Evolutionary conservation across 2,329 filamentous ascomycete species (phyloP).

Genomic region (Talaromyces sp.): DNA sequence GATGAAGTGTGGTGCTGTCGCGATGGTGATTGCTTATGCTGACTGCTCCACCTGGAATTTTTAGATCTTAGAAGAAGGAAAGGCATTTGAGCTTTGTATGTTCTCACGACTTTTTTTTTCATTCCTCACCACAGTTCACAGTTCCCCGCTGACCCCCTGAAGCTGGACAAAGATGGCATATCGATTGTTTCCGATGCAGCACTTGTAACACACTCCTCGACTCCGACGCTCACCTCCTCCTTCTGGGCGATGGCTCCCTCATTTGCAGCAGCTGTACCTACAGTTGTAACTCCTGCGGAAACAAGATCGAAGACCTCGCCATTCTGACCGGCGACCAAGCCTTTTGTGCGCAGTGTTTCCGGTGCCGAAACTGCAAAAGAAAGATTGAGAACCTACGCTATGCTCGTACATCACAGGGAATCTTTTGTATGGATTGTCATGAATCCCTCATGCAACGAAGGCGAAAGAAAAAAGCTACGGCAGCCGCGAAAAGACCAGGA

Average conservation of each 20-base stretch:
- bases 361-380: slow-evolving; percentile 96
- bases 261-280: slow-evolving; percentile 99
- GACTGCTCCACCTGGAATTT: not conserved
- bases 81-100: slow-evolving; percentile 94
- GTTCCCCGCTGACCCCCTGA: slow-evolving; percentile 25
- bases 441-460: slow-evolving; percentile 93
- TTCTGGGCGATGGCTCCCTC: slow-evolving; percentile 94
- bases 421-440: slow-evolving; percentile 99
- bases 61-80: slow-evolving; percentile 96
- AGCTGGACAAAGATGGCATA: slow-evolving; percentile 98
- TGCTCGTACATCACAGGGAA: slow-evolving; percentile 95
- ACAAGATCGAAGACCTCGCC: slow-evolving; percentile 97
- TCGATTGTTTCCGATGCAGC: slow-evolving; percentile 98
- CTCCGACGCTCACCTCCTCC: slow-evolving; percentile 94
- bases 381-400: slow-evolving; percentile 99
- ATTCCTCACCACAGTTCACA: too few relatives aligned
- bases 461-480: slow-evolving; percentile 75
- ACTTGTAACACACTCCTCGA: slow-evolving; percentile 94
- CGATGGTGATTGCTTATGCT: slow-evolving; percentile 14
- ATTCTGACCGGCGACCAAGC: slow-evolving; percentile 98
- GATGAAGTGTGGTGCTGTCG: not conserved
- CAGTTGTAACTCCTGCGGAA: slow-evolving; percentile 92
- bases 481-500: slow-evolving; percentile 42
- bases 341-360: slow-evolving; percentile 95
- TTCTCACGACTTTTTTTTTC: slow-evolving; percentile 8